A percentile compares a stretch with the other conserved stretches of the same genome.
These are phyloP conservation scores for Nicotiana sylvestris DNA, from an alignment of 257 asterid species.

Conservation along the genomic window DNA sequence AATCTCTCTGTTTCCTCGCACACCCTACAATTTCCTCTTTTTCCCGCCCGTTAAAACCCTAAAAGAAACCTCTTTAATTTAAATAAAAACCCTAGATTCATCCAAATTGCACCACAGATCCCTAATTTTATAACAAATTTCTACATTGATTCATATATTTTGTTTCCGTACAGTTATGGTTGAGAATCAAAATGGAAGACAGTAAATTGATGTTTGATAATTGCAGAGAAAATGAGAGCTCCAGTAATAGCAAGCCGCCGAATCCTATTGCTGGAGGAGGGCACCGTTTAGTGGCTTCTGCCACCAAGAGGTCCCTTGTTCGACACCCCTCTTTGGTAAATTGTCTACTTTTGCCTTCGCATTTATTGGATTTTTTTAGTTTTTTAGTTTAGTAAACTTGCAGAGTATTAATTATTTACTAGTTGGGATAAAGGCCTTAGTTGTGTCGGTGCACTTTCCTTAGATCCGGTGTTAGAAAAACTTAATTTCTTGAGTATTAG, in stretches of 20 bases:
- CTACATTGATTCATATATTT: background rate
- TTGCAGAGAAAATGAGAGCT: constrained; percentile 37
- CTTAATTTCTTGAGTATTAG: background rate
- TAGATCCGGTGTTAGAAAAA: background rate
- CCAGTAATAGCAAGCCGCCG: constrained; percentile 74
- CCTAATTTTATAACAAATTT: constrained; percentile 2
- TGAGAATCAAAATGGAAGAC: constrained; percentile 72
- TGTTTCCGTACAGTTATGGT: constrained; percentile 40
- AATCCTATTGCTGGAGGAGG: constrained; percentile 40
- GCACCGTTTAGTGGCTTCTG: constrained; percentile 32
- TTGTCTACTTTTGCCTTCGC: background rate
- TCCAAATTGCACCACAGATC: background rate
- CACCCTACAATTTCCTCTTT: background rate
- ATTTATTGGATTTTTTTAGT: background rate
- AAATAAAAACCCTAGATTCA: background rate
- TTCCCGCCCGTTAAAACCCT: background rate
- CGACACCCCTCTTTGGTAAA: constrained; percentile 75
- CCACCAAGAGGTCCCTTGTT: constrained; percentile 43
- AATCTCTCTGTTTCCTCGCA: constrained; percentile 11
- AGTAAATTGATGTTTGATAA: constrained; percentile 44
- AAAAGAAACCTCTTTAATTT: background rate
- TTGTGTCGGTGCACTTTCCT: background rate
- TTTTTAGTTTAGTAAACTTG: background rate
- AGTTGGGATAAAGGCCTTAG: background rate
- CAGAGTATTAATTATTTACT: background rate